phyloP scores from a whole-genome alignment of 2,329 filamentous ascomycete species.

The Fusarium domesticum region DNA sequence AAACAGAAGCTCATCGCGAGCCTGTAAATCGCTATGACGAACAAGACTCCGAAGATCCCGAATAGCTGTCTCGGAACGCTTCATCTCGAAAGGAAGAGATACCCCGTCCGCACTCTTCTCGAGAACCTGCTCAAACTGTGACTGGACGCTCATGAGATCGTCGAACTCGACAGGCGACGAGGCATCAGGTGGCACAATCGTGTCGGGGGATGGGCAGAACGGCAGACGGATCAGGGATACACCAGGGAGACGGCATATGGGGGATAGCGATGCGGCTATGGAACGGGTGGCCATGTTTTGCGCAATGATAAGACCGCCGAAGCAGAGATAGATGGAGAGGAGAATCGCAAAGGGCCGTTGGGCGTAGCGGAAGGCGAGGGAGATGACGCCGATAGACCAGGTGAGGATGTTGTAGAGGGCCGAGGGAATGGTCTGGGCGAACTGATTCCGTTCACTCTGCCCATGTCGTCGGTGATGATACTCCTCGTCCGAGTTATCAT shows the following conservation, averaged over 20 bases:
- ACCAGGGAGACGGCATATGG: conserved; percentile 68
- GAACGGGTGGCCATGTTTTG: conserved; percentile 62
- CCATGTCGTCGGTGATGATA: conserved; percentile 8
- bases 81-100: conserved; percentile 74
- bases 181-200: conserved; percentile 24
- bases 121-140: conserved; percentile 73
- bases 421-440: conserved; percentile 37
- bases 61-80: conserved; percentile 69
- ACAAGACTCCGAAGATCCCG: conserved; percentile 72
- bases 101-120: conserved; percentile 64
- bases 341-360: conserved; percentile 63
- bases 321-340: conserved; percentile 59
- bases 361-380: conserved; percentile 57
- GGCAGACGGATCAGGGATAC: conserved; percentile 58
- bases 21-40: conserved; percentile 64
- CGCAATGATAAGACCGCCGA: conserved; percentile 56
- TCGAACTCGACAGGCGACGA: conserved; percentile 62
- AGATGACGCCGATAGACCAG: conserved; percentile 56
- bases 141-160: conserved; percentile 69
- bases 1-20: conserved; percentile 66
- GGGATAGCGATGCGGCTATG: conserved; percentile 60
- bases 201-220: conserved; percentile 52
- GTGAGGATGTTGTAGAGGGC: conserved; percentile 39
- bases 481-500: conserved; percentile 18
- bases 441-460: conserved; percentile 28